A percentile compares a stretch with the other conserved stretches of the same genome.
phyloP scores from a whole-genome alignment of 257 asterid genomes.

The Salvia splendens region DNA sequence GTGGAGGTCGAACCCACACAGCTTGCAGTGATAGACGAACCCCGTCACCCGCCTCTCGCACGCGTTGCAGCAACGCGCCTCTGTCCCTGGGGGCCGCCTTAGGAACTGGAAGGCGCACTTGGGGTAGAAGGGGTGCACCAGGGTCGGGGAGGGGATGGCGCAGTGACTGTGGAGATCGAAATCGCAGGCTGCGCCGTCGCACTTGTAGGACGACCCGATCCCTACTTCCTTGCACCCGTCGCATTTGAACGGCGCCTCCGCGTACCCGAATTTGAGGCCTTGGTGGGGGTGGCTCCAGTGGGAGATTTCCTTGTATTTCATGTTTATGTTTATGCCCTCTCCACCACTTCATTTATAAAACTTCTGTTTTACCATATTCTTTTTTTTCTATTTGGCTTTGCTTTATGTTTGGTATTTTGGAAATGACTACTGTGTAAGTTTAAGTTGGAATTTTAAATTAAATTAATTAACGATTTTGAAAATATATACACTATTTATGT shows the following conservation, averaged over 20 bases:
- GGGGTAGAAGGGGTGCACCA: conserved; percentile 81
- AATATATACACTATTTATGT: no score
- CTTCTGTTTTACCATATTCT: no score
- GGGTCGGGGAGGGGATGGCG: conserved; percentile 65
- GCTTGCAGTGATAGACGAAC: conserved; percentile 75
- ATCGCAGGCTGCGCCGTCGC: conserved; percentile 55
- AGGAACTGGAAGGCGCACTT: conserved; percentile 77
- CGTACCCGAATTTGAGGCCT: conserved; percentile 55
- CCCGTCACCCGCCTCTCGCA: conserved; percentile 80
- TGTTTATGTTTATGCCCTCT: conserved; percentile 8
- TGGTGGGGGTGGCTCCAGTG: conserved; percentile 84
- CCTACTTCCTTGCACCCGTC: conserved; percentile 98
- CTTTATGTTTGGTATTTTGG: no score
- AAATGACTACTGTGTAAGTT: no score
- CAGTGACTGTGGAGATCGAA: conserved; percentile 90
- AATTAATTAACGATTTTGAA: no score
- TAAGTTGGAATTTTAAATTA: no score
- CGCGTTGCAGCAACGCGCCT: conserved; percentile 89
- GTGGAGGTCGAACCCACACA: conserved; percentile 87
- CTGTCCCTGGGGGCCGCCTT: conserved; percentile 66
- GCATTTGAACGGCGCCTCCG: conserved; percentile 82
- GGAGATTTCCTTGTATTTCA: conserved; percentile 72
- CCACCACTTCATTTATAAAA: conserved; percentile 9
- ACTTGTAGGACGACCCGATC: conserved; percentile 80
- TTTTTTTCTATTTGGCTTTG: no score